These are phyloP conservation scores for Immersiporthe knoxdaviesiana DNA, from an alignment of 2,329 filamentous ascomycete species.

Conservation along the genomic window DNA sequence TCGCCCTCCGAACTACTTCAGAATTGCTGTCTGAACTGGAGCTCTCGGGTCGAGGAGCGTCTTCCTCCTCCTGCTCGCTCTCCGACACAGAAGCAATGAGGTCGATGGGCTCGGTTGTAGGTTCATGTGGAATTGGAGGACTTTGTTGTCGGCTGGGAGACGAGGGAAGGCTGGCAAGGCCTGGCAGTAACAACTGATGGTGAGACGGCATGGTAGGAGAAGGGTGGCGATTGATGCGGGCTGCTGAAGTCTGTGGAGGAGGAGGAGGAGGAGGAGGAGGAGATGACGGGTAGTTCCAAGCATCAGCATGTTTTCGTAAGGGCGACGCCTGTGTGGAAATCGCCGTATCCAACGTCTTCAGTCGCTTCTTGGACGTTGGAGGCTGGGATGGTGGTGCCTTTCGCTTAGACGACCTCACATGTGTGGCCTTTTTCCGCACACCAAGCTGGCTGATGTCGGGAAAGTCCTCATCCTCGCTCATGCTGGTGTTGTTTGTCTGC, in stretches of 20 bases:
- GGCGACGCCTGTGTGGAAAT: background rate
- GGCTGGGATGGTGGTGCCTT: slow-evolving; percentile 30
- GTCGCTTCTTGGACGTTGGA: slow-evolving; percentile 35
- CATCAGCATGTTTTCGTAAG: background rate
- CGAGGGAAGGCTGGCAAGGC: background rate
- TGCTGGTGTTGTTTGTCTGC: slow-evolving; percentile 39
- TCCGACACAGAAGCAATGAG: slow-evolving; percentile 25
- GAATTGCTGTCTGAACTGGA: slow-evolving; percentile 45
- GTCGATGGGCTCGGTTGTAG: slow-evolving; percentile 9
- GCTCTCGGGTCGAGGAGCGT: slow-evolving; percentile 32
- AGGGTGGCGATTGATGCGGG: background rate
- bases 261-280: slow-evolving; percentile 16
- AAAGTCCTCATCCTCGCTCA: slow-evolving; percentile 39
- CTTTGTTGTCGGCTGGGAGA: slow-evolving; percentile 1
- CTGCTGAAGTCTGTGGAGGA: slow-evolving; percentile 4
- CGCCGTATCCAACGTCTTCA: slow-evolving; percentile 24
- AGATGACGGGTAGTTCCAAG: slow-evolving; percentile 23
- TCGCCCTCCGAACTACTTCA: slow-evolving; percentile 44
- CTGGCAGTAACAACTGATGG: background rate
- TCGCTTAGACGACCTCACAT: slow-evolving; percentile 32
- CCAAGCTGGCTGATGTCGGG: slow-evolving; percentile 35
- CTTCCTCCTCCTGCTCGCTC: slow-evolving; percentile 19
- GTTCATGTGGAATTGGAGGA: background rate
- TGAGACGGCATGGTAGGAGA: slow-evolving; percentile 3
- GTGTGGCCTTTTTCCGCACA: slow-evolving; percentile 27